Base-by-base conservation (phyloP, 306 rosid species). In the Rosa chinensis region DNA sequence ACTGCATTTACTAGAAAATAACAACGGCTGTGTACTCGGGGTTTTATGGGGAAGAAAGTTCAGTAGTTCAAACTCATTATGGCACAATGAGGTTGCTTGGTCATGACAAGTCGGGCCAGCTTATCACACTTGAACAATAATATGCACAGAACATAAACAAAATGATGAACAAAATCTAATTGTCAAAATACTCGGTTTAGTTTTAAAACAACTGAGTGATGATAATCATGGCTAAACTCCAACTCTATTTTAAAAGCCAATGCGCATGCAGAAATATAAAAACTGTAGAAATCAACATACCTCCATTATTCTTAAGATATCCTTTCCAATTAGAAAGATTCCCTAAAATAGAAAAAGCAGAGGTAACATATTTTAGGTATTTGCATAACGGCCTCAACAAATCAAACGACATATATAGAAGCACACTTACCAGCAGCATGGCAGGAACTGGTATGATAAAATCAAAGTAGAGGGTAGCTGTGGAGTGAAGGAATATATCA, bases 271-370 rank as follows among this genome's bases (percentile, higher is more conserved):
- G 6, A 17, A 75, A 44, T 21, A 5, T 25, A 32, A 61, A 63
- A 62, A 12, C 42, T 8, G 61, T 67, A 43, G 81, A 80, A 72
- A 71, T 61, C 59, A 63, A 77, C 63, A 59, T 89, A 95, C 99
- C 98, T 84, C 81, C 62, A 87, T 28, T 11, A 90, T 90, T 83
- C 86, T 77, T 85, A 86, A 75, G 75, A 90, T 5, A 77, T 95
- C 96, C 73, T 83, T 91, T 82, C 98, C 97, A 61, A 92, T 84
- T 75, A 89, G 79, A 77, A 86, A 88, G 83, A 89, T 77, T 44
- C 98, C 99, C 99, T 95, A 66, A 44, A 77, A 85, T 80, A 68
- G 76, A 75, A 75, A 87, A 61, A 74, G 48, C 75, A 72, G 77
- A 79, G 84, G 71, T 76, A 40, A 23, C 48, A 43, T 58, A 64